Conservation (phyloP, 371 early-diverging fungal genomes). For the Mortierella sp. region DNA sequence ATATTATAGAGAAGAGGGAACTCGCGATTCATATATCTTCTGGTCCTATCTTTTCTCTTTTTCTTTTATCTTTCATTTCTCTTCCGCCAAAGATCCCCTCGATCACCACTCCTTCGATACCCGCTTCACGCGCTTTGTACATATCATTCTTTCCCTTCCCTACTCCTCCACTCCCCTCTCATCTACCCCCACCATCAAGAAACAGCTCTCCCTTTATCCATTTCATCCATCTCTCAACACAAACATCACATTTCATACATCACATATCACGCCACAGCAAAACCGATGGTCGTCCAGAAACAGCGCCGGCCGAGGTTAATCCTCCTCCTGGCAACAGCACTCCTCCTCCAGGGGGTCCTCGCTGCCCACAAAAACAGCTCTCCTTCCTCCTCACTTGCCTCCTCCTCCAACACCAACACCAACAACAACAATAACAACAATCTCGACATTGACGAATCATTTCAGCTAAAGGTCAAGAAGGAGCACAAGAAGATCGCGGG, state of each 20-base stretch:
- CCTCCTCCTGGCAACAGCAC: constrained; percentile 21
- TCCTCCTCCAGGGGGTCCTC: constrained; percentile 18
- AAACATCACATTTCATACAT: not conserved
- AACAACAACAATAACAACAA: not conserved
- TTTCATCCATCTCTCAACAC: not conserved
- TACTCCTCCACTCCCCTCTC: not conserved
- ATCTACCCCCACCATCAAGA: not conserved
- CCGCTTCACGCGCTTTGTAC: not conserved
- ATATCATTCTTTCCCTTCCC: not conserved
- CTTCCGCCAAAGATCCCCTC: too few species aligned
- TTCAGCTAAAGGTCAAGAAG: not conserved
- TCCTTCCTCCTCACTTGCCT: not conserved
- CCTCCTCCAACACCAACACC: not conserved
- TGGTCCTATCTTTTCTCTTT: too few species aligned
- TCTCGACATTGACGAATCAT: not conserved
- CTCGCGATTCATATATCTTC: not conserved
- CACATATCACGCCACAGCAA: not conserved
- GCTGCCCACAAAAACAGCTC: not conserved
- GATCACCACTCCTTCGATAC: too few species aligned
- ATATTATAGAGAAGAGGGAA: not conserved
- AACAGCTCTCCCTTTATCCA: not conserved
- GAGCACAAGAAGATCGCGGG: not conserved
- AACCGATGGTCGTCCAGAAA: constrained; percentile 16
- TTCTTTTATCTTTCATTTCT: too few species aligned
- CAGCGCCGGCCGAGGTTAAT: constrained; percentile 21